Evolutionary conservation across 768 basidiomycete species (phyloP), one percentile per base, ranked within the genome.

Genomic region (Mycena albidolilacea): DNA sequence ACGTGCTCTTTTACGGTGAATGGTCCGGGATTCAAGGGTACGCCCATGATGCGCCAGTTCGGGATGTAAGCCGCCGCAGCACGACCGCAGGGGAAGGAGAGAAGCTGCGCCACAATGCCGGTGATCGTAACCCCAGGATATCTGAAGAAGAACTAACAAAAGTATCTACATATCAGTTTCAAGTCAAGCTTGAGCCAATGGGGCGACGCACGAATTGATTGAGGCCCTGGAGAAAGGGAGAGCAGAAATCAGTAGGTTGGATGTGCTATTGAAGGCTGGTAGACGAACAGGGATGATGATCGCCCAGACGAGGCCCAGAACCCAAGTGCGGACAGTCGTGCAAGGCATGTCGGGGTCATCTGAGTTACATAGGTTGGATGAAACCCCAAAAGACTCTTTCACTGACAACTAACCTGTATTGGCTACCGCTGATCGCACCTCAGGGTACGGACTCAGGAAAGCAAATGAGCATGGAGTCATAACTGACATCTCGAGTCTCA

Each of bases 341-440:
- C 85, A 85, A 35, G 89, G 88, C 85, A 92, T 90, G 37, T 83
- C 81, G 12, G 88, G 86, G 76, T 92, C 91, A 77, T 93, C 91
- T 30, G 86, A 88, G 78, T 90, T 90, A 55, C 88, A 87, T n/a
- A 91, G 89, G 61, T 89, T 88, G 66, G 91, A 0, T 92, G 87
- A 74, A 92, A 92, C 14, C n/a, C 30, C 15, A 21, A 63, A 11
- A 60, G 12, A 12, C 44, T 11, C 19, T 7, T n/a, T 14, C 0
- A 10, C 19, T 23, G 52, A 1, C 8, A 3, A 9, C 60, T 17
- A 8, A 68, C 71, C 71, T 50, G 71, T 72, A 30, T 91, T 91
- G 48, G 90, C 87, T n/a, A 92, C 91, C 59, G 90, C 89, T 58
- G 89, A 88, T 54, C 93, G 89, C 39, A 94, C 93, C 79, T 95